phyloP scores from a whole-genome alignment of 345 rosid genomes.

The Ricinus communis region DNA sequence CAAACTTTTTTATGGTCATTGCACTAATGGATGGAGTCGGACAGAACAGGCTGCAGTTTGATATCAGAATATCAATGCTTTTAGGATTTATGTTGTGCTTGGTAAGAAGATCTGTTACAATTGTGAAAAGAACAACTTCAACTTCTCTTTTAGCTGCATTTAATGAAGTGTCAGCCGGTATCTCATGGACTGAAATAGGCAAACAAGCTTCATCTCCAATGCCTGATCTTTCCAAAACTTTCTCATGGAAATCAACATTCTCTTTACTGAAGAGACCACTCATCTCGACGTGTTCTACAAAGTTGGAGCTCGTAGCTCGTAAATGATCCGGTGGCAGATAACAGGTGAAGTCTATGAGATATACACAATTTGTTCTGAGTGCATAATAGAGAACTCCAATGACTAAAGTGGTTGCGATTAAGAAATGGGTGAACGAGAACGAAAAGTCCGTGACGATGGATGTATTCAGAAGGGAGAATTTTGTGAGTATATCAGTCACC shows the following conservation, averaged over 20 bases:
- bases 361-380: slow-evolving; percentile 34
- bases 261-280: slow-evolving; percentile 25
- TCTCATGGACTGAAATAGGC: slow-evolving; percentile 41
- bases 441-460: slow-evolving; percentile 12
- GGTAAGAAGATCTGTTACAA: slow-evolving; percentile 48
- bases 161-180: slow-evolving; percentile 36
- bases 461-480: slow-evolving; percentile 24
- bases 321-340: slow-evolving; percentile 48
- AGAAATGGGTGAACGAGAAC: slow-evolving; percentile 18
- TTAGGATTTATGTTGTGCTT: slow-evolving; percentile 47
- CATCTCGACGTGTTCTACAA: slow-evolving; percentile 40
- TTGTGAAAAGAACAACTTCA: slow-evolving; percentile 44
- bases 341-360: slow-evolving; percentile 58
- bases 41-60: slow-evolving; percentile 71
- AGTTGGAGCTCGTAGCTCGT: slow-evolving; percentile 35
- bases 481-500: slow-evolving; percentile 14
- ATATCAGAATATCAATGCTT: slow-evolving; percentile 60
- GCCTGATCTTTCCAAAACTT: slow-evolving; percentile 52
- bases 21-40: slow-evolving; percentile 65
- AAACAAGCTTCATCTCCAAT: slow-evolving; percentile 55
- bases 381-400: slow-evolving; percentile 23
- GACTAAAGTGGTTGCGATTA: slow-evolving; percentile 19
- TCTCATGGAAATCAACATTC: slow-evolving; percentile 45
- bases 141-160: slow-evolving; percentile 38
- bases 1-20: slow-evolving; percentile 47